Evolutionary conservation across 148 eudicot genomes (phyloP).

Genomic region (Silene conica): DNA sequence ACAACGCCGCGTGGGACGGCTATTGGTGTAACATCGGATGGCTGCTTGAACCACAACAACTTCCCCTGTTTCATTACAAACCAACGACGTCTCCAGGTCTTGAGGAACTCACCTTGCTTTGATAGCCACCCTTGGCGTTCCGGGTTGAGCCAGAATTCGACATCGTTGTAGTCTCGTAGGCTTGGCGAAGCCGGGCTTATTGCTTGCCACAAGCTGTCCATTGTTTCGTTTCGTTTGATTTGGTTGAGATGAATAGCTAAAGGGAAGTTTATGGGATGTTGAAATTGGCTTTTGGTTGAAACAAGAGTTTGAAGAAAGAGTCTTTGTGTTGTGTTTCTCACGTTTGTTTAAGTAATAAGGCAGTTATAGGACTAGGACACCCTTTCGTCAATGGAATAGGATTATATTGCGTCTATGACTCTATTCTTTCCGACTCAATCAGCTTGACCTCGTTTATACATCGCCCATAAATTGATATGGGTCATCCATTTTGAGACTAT

Average conservation of each 20-base stretch:
- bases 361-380: no score
- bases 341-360: background rate
- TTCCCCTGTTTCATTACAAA: conserved; percentile 83
- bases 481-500: no score
- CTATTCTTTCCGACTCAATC: no score
- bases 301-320: background rate
- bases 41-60: conserved; percentile 82
- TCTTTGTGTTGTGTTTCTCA: background rate
- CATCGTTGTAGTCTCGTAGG: conserved; percentile 22
- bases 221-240: conserved; percentile 3
- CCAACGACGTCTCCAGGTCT: conserved; percentile 93
- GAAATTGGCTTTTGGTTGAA: background rate
- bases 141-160: conserved; percentile 67
- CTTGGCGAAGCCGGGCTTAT: conserved; percentile 17
- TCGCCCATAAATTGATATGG: no score
- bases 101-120: conserved; percentile 91
- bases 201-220: conserved; percentile 65
- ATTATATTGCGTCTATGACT: no score
- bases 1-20: conserved; percentile 73
- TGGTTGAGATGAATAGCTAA: background rate
- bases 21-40: conserved; percentile 40
- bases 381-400: no score
- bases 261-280: background rate
- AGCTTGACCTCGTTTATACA: no score
- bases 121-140: conserved; percentile 80